Evolutionary conservation across 179 eudicot genomes (phyloP).

Genomic region (Gypsophila paniculata): DNA sequence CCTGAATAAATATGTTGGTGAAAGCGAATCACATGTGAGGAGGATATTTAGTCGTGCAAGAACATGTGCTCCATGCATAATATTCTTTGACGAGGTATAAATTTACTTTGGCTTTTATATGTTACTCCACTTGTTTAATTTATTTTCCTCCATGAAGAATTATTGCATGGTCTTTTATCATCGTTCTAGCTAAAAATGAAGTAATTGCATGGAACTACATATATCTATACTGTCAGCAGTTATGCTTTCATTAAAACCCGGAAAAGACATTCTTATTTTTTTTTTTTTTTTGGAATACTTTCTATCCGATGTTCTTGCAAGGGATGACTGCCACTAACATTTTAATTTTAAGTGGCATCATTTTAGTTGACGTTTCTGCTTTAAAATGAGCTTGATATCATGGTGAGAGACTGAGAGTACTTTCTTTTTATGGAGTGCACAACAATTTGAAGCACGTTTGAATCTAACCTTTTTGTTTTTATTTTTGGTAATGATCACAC

Average conservation of each 20-base stretch:
- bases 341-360: too few species aligned
- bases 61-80: conserved; percentile 89
- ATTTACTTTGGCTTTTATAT: background rate
- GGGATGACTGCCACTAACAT: background rate
- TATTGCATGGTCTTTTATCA: background rate
- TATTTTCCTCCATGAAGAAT: background rate
- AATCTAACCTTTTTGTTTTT: too few species aligned
- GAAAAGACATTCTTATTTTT: background rate
- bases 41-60: conserved; percentile 81
- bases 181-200: background rate
- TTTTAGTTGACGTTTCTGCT: too few species aligned
- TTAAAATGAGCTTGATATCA: too few species aligned
- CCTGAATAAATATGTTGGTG: conserved; percentile 85
- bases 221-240: background rate
- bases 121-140: background rate
- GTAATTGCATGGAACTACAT: background rate
- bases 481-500: too few species aligned
- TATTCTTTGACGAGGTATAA: conserved; percentile 92
- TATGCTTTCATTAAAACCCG: background rate
- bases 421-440: too few species aligned
- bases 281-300: background rate
- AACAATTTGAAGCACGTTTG: too few species aligned
- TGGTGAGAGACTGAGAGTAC: too few species aligned
- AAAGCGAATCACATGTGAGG: conserved; percentile 79
- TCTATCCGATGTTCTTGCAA: background rate